These are phyloP conservation scores for Ascomycota sp. DNA, from an alignment of 2,329 filamentous ascomycete genomes.

Conservation along the genomic window DNA sequence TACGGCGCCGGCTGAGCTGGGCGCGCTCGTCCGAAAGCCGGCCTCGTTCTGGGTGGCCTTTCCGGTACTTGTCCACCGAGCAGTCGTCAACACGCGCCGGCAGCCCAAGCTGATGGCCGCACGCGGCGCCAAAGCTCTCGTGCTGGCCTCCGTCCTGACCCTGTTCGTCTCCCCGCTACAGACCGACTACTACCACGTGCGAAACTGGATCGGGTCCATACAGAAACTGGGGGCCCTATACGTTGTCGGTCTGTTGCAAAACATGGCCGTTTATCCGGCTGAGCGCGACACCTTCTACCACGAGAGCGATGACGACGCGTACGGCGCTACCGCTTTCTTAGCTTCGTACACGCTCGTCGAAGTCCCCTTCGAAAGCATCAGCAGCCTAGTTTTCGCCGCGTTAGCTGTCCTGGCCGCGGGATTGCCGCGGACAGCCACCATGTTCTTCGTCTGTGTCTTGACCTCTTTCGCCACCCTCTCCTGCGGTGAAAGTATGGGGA, in stretches of 20 bases:
- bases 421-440: constrained; percentile 36
- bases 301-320: constrained; percentile 55
- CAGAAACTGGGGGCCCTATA: constrained; percentile 53
- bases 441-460: constrained; percentile 49
- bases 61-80: constrained; percentile 46
- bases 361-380: constrained; percentile 48
- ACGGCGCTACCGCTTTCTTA: constrained; percentile 51
- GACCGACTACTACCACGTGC: constrained; percentile 47
- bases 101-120: constrained; percentile 44
- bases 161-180: constrained; percentile 54
- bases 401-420: constrained; percentile 44
- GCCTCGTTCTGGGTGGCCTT: constrained; percentile 42
- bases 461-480: constrained; percentile 53
- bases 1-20: constrained; percentile 51
- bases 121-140: constrained; percentile 45
- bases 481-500: constrained; percentile 56
- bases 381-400: constrained; percentile 43
- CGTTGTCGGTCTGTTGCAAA: constrained; percentile 62
- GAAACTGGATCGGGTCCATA: constrained; percentile 54
- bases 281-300: constrained; percentile 61
- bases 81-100: constrained; percentile 46
- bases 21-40: constrained; percentile 42
- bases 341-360: constrained; percentile 50
- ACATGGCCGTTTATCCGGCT: constrained; percentile 51
- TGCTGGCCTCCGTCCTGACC: constrained; percentile 39